These are phyloP conservation scores for Platanthera zijinensis DNA, from an alignment of 106 monocot genomes.

Conservation along the genomic window DNA sequence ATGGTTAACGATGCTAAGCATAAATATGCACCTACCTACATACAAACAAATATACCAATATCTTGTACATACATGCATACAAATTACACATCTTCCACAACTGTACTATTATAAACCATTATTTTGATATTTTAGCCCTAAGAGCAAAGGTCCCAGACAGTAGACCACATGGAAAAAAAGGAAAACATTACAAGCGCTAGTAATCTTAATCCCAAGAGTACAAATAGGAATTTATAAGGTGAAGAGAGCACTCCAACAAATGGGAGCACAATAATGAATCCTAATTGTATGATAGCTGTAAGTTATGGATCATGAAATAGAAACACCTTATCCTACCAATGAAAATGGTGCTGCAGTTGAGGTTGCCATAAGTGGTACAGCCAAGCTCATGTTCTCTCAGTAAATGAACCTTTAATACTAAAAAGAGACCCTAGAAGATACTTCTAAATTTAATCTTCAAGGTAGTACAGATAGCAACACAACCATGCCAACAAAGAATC, in stretches of 20 bases:
- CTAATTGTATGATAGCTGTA: not conserved
- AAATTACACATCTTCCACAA: not conserved
- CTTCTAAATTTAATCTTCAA: too few species aligned
- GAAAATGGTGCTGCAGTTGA: not conserved
- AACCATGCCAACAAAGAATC: too few species aligned
- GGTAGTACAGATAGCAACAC: too few species aligned
- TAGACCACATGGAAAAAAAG: too few species aligned
- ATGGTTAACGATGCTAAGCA: not conserved
- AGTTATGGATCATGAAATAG: not conserved
- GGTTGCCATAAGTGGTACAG: not conserved
- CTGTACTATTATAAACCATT: not conserved
- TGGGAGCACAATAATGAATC: not conserved
- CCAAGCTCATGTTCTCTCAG: not conserved
- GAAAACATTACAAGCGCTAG: not conserved
- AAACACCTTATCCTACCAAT: not conserved
- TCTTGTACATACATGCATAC: not conserved
- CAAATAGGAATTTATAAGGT: not conserved
- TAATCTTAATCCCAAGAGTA: not conserved
- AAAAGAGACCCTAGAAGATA: too few species aligned
- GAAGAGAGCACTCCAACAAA: not conserved
- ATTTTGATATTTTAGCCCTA: not conserved
- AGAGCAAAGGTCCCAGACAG: not conserved
- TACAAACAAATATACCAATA: not conserved
- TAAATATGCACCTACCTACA: not conserved
- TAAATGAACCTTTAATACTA: not conserved